Base-by-base conservation (phyloP, 1,284 basidiomycete genomes). In the Phellinidium pouzarii region DNA sequence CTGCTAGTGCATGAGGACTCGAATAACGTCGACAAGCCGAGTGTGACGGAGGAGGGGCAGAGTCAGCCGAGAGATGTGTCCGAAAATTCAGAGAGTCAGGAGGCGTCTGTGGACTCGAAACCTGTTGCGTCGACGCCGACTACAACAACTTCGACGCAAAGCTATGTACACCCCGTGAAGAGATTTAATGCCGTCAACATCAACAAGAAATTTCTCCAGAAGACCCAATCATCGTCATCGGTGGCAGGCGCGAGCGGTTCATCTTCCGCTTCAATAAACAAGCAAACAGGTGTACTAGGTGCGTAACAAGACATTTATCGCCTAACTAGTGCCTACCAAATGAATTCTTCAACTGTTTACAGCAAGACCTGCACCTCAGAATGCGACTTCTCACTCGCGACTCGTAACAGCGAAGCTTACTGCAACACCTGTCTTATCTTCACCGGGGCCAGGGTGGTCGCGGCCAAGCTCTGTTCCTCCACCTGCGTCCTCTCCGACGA, bases 161-260 rank as follows among this genome's bases (percentile, higher is more conserved):
- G 53, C 36, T 50, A 53, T 40, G 52, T 64, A 49, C 75, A 80
- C 0, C 84, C 85, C 53, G 81, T 84, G 44, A 94, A 93, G 76
- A 84, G 87, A 63, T 95, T 94, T 68, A 88, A 74, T 62, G 79
- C 90, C 26, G 79, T 90, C 60, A 91, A 91, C 65, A 90, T 95
- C 69, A 94, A 89, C 74, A 94, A 93, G 78, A 91, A 91, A 68
- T 96, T 95, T 67, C 73, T 95, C 46, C 87, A 91, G 71, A 93
- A 94, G 75, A 84, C 50, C 78, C 80, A 52, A n/a, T 40, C 59
- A 22, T 44, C 44, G 20, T 41, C 48, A 22, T 41, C 37, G 17
- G 22, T 48, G 3, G 42, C 44, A n/a, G 43, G 44, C 50, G 54
- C 48, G 31, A 46, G 50, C 4, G 31, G 29, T 36, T 43, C 54